Conservation (phyloP, 1,284 basidiomycete species). For the Neonothopanus nambi region DNA sequence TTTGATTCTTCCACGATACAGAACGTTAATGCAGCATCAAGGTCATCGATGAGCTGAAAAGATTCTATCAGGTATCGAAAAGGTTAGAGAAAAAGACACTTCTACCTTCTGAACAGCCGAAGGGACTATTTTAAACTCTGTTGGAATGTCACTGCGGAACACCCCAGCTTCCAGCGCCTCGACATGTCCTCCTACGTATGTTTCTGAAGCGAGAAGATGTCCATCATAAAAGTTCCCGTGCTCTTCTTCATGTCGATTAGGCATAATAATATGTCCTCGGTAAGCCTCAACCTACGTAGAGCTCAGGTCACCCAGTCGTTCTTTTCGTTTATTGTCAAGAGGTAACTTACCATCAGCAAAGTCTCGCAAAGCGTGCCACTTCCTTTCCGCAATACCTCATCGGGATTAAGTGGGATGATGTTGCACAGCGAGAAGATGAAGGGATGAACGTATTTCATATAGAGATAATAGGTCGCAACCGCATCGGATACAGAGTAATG, state of each 20-base stretch:
- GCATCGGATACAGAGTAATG: conserved; percentile 99
- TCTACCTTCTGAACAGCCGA: conserved; percentile 81
- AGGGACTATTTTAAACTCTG: conserved; percentile 95
- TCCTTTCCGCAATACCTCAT: conserved; percentile 96
- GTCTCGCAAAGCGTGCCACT: conserved; percentile 98
- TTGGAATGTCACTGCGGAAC: conserved; percentile 94
- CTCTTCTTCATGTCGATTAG: conserved; percentile 94
- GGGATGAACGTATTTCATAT: conserved; percentile 99
- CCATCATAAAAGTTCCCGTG: conserved; percentile 95
- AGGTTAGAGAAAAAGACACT: conserved; percentile 10
- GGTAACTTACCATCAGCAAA: conserved; percentile 83
- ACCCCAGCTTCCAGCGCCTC: conserved; percentile 99
- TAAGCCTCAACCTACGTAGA: conserved; percentile 89
- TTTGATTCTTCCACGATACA: conserved; percentile 90
- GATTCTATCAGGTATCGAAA: conserved; percentile 11
- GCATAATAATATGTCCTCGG: conserved; percentile 93
- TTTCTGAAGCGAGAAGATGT: conserved; percentile 94
- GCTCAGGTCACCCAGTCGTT: conserved; percentile 7
- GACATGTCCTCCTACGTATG: conserved; percentile 98
- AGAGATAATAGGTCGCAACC: conserved; percentile 98
- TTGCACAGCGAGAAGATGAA: conserved; percentile 99
- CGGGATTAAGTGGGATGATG: conserved; percentile 96
- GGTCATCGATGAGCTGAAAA: conserved; percentile 85
- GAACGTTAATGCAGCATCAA: conserved; percentile 91
- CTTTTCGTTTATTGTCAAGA: not conserved